Evolutionary conservation across 306 rosid genomes (phyloP).

Genomic region (Vigna nakashimae): DNA sequence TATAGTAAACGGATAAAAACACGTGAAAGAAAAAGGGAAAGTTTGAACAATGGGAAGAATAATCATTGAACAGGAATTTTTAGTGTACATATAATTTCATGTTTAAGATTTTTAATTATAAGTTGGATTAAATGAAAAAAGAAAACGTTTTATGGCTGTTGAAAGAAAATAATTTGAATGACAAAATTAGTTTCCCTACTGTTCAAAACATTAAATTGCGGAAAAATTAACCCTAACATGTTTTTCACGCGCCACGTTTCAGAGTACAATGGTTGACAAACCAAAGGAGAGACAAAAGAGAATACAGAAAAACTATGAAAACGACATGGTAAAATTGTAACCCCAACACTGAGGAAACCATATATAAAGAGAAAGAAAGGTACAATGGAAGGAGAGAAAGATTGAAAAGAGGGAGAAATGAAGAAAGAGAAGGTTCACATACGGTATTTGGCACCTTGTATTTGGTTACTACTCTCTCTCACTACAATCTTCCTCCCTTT

Average conservation of each 20-base stretch:
- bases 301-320: neutral
- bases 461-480: constrained; percentile 50
- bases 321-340: no score
- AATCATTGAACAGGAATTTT: no score
- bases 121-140: no score
- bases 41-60: no score
- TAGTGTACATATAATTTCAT: no score
- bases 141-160: no score
- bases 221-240: neutral
- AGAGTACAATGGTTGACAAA: neutral
- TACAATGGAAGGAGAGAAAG: neutral
- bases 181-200: no score
- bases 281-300: neutral
- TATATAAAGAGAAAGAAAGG: constrained; percentile 9
- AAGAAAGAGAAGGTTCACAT: constrained; percentile 43
- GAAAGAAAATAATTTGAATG: no score
- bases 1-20: no score
- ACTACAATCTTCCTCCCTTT: constrained; percentile 41
- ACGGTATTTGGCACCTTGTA: constrained; percentile 40
- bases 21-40: no score
- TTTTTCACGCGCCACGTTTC: neutral
- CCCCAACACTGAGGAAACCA: neutral
- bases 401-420: constrained; percentile 24
- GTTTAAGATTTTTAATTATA: no score
- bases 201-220: neutral